Base-by-base conservation (phyloP, 176 grass and related monocot species). In the Avena eriantha region DNA sequence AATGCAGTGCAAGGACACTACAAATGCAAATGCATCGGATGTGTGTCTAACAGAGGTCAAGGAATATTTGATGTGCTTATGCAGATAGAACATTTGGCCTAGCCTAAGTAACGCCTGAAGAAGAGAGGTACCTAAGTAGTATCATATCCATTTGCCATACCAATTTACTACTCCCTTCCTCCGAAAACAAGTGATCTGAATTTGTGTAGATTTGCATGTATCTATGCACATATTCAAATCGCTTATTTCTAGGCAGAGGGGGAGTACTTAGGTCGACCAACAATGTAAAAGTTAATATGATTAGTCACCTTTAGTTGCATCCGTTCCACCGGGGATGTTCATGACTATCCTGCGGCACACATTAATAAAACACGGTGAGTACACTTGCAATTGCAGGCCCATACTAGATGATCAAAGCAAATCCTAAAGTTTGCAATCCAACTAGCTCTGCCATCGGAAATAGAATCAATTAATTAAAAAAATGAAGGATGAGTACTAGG, bases 311-410 rank as follows among this genome's bases (percentile, higher is more conserved):
- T 83, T 89, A 47, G 58, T 82, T 69, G 90, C 86, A 80, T 91
- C 88, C 39, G 79, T 92, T 73, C 90, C 95, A 39, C 95, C 95
- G 12, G 92, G 95, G 84, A 97, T 92, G 67, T 97, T 97, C 39
- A 90, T 21, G 77, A 94, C 88, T 73, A 91, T 75, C 95, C 94
- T 92, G 83, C 24, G 29, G 29, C 6, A 19, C 46, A 73, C 33
- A 36, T 0, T 14, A 61, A 54, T 1, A 43, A 34, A 69, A 10
- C 18, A 16, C 4, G 11, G 9, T 41, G 11, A 79, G 65, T 41
- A 29, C 29, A 29, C 29, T 29, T 8, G 8, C 21, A 6, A 5
- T 9, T 73, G 70, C 21, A 23, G 29, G 46, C 1, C 22, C 4
- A 19, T 24, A 23, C 9, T 46, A 10, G 10, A 46, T 10, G 8